Evolutionary conservation across 176 grass and related monocot species (phyloP).

Genomic region (Bonia amplexicaulis): DNA sequence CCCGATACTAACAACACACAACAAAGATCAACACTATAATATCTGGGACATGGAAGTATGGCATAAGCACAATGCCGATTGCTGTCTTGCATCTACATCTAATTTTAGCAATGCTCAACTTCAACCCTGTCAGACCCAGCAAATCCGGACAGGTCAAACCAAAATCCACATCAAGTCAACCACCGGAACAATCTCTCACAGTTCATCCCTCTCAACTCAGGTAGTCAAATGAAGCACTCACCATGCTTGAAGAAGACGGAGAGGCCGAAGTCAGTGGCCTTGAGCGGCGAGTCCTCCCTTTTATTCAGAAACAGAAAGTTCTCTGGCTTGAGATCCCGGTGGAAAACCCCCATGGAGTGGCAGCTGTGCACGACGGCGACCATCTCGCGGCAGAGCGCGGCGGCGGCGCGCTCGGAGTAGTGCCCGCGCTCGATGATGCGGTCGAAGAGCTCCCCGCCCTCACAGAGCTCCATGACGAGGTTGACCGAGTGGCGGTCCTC

Average conservation of each 20-base stretch:
- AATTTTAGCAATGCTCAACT: slow-evolving; percentile 20
- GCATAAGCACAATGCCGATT: slow-evolving; percentile 7
- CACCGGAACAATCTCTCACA: neutral
- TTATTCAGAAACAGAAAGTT: slow-evolving; percentile 86
- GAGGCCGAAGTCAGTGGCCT: slow-evolving; percentile 67
- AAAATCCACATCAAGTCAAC: slow-evolving; percentile 26
- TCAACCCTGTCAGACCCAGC: neutral
- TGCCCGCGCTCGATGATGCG: slow-evolving; percentile 85
- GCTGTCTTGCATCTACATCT: neutral
- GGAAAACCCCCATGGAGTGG: slow-evolving; percentile 99
- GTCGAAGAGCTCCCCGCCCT: slow-evolving; percentile 99
- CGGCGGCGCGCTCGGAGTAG: slow-evolving; percentile 95
- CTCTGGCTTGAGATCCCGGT: slow-evolving; percentile 96
- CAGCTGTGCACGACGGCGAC: slow-evolving; percentile 88
- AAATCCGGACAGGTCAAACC: slow-evolving; percentile 12
- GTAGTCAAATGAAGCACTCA: slow-evolving; percentile 14
- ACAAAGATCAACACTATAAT: neutral
- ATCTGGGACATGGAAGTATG: neutral
- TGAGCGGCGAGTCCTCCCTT: slow-evolving; percentile 60
- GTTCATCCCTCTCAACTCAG: neutral
- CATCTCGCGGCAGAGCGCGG: slow-evolving; percentile 81
- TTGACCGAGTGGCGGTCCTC: slow-evolving; percentile 94
- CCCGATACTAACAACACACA: neutral
- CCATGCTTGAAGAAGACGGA: slow-evolving; percentile 73
- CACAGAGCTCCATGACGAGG: slow-evolving; percentile 95